Base-by-base conservation (phyloP, 1,284 basidiomycete species). In the Xanthoconium separans region DNA sequence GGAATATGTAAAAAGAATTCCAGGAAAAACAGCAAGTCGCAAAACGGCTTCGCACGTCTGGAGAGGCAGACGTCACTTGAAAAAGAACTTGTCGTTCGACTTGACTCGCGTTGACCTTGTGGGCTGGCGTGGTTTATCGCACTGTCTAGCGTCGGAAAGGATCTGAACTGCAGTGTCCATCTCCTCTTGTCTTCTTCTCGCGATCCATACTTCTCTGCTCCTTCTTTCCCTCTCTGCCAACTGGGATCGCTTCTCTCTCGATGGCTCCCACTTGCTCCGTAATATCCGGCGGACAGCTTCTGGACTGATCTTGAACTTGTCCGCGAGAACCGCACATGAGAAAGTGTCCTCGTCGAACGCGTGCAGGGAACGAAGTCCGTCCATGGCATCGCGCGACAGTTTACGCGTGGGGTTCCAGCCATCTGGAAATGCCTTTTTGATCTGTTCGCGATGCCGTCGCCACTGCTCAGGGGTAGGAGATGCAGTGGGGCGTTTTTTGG, bases 311-410 rank as follows among this genome's bases (percentile, higher is more conserved):
- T 78, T 85, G 73, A 96, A 97, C 65, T 83, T 83, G 55, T 87
- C 79, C 20, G 91, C 85, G 16, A 97, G 83, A 0, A 86, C 72
- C 18, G 85, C 79, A 15, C 86, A 88, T 27, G 80, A 81, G 73
- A 90, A 94, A 33, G 73, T 79, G 47, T 77, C 76, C 5, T 89
- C 87, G 67, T 96, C 85, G 44, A 84, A 70, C 37, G 73, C 69
- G 70, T 95, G 83, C 58, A 97, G 75, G 47, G 83, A 77, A 36
- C 91, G 84, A 57, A 97, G 68, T 30, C 87, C 87, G 54, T 90
- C 87, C 93, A 97, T 97, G 30, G 93, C 92, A 57, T 93, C 88
- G 55, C 90, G 83, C n/a, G 91, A 93, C 51, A 97, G 72, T 69
- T 92, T 94, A 63, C 86, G 88, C 44, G 89, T 89, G 9, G 94